Evolutionary conservation across 108 stramenopile species (phyloP), one percentile per base, ranked within the genome.

Genomic region (Skeletonema grethae): DNA sequence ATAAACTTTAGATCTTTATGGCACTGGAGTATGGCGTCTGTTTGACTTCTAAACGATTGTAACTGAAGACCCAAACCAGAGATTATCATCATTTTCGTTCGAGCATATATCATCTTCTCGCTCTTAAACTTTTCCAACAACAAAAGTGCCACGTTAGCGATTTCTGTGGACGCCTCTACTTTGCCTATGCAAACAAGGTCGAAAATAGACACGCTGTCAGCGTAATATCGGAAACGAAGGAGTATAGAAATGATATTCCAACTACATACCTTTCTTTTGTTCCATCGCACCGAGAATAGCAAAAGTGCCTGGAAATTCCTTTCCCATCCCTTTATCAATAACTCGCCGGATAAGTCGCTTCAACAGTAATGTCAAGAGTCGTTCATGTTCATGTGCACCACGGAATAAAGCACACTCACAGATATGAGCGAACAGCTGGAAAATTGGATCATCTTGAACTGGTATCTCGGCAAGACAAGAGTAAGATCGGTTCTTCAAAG

Each of bases 91-190:
- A 66, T 53, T 39, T 72, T 57, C 13, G 53, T 48, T 39, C 38
- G 31, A n/a, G 53, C 29, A 41, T 65, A 72, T 24, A 70, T 68
- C 22, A 63, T 16, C 29, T 60, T 60, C 29, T 60, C 59, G 9
- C 36, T 34, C 59, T 60, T 31, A 31, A 60, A 36, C 59, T 60
- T 60, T 8, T 60, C 59, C 15, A 34, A 6, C 4, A 60, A n/a
- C 59, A 34, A 5, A 4, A 60, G 59, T 36, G 59, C 5, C n/a
- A 60, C 59, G 25, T 60, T 60, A 5, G 29, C 59, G 15, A 60
- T 69, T 58, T 73, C 72, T 20, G 71, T 55, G 20, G 70, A 73
- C 48, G 69, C 10, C 29, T 79, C 28, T 16, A 73, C 41, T 18
- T 70, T 38, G 34, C 57, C 20, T 45, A 3, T 62, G 6, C 32